Evolutionary conservation across 2,329 filamentous ascomycete genomes (phyloP).

Genomic region (Cladophialophora bantiana): DNA sequence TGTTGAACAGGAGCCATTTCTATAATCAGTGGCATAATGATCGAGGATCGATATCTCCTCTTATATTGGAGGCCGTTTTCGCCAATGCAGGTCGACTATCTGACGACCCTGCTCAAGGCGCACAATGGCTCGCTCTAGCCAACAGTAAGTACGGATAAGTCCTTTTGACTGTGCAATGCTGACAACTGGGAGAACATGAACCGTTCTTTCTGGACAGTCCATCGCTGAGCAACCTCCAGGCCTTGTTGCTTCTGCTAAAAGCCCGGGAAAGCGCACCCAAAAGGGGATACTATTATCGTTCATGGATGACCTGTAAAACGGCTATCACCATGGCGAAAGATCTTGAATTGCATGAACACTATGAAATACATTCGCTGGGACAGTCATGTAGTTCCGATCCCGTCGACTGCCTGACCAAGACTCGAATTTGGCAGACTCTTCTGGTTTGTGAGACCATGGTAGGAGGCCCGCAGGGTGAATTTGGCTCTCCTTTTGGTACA

Average conservation of each 20-base stretch:
- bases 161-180: conserved; percentile 23
- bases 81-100: conserved; percentile 84
- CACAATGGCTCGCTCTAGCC: conserved; percentile 91
- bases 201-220: conserved; percentile 94
- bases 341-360: conserved; percentile 86
- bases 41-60: conserved; percentile 82
- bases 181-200: conserved; percentile 72
- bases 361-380: conserved; percentile 76
- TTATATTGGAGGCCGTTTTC: conserved; percentile 89
- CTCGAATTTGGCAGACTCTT: conserved; percentile 86
- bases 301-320: conserved; percentile 94
- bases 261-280: conserved; percentile 91
- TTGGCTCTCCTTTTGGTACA: conserved; percentile 10
- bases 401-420: conserved; percentile 82
- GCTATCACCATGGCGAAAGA: conserved; percentile 94
- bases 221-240: conserved; percentile 88
- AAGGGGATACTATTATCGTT: conserved; percentile 93
- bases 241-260: conserved; percentile 84
- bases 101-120: conserved; percentile 81
- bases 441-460: conserved; percentile 91
- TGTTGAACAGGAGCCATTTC: conserved; percentile 80
- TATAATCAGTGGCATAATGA: conserved; percentile 90
- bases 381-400: conserved; percentile 71
- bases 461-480: conserved; percentile 84
- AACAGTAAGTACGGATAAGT: conserved; percentile 66